Evolutionary conservation across 2,329 filamentous ascomycete genomes (phyloP).

Genomic region (Penicillium hesseltinei): DNA sequence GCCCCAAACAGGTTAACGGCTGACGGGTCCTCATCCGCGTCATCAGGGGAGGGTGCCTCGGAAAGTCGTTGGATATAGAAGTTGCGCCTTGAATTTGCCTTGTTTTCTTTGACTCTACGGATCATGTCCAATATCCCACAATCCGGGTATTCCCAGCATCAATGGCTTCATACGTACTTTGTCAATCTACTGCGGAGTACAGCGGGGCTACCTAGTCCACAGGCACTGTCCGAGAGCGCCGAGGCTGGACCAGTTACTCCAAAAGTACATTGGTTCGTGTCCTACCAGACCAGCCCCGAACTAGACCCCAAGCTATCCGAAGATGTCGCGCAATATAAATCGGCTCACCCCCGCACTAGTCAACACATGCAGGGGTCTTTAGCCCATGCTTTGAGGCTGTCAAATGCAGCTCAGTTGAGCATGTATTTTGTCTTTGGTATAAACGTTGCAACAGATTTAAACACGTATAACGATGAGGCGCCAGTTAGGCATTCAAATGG

Average conservation of each 20-base stretch:
- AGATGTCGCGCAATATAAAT: not conserved
- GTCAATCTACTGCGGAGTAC: not conserved
- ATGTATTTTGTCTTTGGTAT: not conserved
- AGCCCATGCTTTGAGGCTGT: not conserved
- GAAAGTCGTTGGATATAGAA: not conserved
- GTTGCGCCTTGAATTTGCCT: not conserved
- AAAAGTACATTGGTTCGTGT: slow-evolving; percentile 6
- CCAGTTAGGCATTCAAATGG: not conserved
- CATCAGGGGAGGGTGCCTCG: not conserved
- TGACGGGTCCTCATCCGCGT: not conserved
- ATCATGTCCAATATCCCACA: not conserved
- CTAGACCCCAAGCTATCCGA: not conserved
- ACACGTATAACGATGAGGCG: not conserved
- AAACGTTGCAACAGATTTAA: not conserved
- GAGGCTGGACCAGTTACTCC: not conserved
- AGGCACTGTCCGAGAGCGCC: not conserved
- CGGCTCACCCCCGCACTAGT: slow-evolving; percentile 1
- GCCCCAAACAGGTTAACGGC: not conserved
- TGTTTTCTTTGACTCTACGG: not conserved
- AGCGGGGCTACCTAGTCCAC: slow-evolving; percentile 6
- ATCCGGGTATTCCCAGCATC: not conserved
- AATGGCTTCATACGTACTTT: not conserved
- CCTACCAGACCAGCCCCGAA: not conserved
- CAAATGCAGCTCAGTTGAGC: not conserved
- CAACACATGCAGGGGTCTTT: not conserved